These are phyloP conservation scores for Nemania abortiva DNA, from an alignment of 2,329 filamentous ascomycete genomes.

Conservation along the genomic window DNA sequence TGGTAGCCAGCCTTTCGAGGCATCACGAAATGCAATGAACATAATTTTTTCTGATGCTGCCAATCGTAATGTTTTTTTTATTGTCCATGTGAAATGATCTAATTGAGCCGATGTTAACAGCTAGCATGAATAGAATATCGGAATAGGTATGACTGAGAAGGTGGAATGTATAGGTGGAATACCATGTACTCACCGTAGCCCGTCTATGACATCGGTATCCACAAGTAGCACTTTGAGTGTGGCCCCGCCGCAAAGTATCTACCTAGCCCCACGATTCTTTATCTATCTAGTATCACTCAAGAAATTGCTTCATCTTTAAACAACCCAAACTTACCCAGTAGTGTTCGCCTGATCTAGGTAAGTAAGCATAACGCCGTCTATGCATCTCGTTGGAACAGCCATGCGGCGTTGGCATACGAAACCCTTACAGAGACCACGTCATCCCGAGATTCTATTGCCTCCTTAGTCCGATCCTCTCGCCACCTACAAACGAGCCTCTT, in stretches of 20 bases:
- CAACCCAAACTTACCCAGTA: background rate
- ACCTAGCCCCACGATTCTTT: background rate
- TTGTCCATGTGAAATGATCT: background rate
- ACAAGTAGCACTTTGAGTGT: too few relatives aligned
- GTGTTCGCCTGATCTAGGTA: background rate
- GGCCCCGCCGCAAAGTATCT: background rate
- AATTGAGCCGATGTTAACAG: background rate
- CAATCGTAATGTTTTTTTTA: background rate
- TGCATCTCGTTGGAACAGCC: conserved; percentile 19
- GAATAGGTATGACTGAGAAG: too few relatives aligned
- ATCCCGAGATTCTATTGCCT: conserved; percentile 43
- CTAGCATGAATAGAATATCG: too few relatives aligned
- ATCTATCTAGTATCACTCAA: too few relatives aligned
- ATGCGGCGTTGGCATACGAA: conserved; percentile 36
- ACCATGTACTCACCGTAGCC: too few relatives aligned
- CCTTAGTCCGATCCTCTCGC: conserved; percentile 32
- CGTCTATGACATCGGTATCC: too few relatives aligned
- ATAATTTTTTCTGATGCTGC: conserved; percentile 7
- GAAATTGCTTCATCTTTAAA: background rate
- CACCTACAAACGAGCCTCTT: conserved; percentile 14
- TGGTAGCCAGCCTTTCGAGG: conserved; percentile 24
- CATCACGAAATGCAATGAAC: conserved; percentile 26
- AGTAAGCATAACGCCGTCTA: background rate
- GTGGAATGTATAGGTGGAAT: too few relatives aligned
- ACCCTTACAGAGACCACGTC: conserved; percentile 19